phyloP scores from a whole-genome alignment of 768 basidiomycete species.

The Boletus sp. region DNA sequence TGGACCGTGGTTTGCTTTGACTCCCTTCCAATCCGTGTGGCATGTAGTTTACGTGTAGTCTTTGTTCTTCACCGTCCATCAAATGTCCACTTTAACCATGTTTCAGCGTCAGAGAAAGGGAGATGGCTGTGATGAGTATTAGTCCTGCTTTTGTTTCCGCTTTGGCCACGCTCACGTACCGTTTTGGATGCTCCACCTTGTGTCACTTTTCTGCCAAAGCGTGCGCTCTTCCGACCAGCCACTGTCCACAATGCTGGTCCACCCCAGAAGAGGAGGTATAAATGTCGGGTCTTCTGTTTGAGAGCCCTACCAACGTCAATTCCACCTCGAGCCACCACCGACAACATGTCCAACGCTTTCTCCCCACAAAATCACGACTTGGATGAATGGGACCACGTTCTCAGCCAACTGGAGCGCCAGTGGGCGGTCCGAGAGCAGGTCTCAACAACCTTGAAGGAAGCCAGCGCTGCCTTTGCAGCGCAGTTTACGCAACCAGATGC shows the following conservation, averaged over 20 bases:
- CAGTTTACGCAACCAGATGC: conserved; percentile 17
- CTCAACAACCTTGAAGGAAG: conserved; percentile 2
- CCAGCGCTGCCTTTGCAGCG: conserved; percentile 11
- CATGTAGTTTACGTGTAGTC: not conserved
- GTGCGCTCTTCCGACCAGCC: not conserved
- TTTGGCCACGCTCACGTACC: conserved; percentile 2
- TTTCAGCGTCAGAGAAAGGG: not conserved
- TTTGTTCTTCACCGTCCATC: conserved; percentile 5
- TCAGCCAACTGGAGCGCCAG: not conserved
- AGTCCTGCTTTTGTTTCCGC: conserved; percentile 6
- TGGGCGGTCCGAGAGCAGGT: not conserved
- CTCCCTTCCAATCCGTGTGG: too few relatives aligned
- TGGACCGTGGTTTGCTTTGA: not conserved
- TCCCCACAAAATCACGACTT: not conserved
- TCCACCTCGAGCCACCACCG: not conserved
- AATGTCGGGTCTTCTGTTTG: not conserved
- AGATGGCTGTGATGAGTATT: too few relatives aligned
- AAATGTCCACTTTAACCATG: conserved; percentile 1
- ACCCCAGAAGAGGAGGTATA: conserved; percentile 4
- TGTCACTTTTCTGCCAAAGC: not conserved
- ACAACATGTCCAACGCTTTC: conserved; percentile 9
- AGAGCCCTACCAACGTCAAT: not conserved
- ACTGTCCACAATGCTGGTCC: conserved; percentile 2
- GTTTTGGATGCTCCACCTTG: not conserved
- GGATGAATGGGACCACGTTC: not conserved